Base-by-base conservation (phyloP, 257 asterid genomes). In the Petunia secreta region DNA sequence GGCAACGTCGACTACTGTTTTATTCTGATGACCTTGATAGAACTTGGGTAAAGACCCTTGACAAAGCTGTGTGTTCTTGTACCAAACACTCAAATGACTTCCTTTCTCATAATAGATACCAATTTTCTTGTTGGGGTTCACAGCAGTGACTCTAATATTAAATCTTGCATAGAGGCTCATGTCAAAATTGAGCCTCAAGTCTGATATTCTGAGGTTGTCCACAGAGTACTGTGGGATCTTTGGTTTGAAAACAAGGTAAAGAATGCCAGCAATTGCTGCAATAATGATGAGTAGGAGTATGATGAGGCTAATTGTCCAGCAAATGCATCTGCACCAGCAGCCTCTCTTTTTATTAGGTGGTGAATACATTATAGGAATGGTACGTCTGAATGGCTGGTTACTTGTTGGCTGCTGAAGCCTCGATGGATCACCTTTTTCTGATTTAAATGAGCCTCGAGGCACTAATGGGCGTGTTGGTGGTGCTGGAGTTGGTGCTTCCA, bases 81-180 rank as follows among this genome's bases (percentile, higher is more conserved):
- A 92, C 98, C 98, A 94, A 5, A 91, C 95, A 37, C 91, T 93
- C 86, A 95, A 64, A 68, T 76, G 91, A 82, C 98, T 93, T 60
- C 98, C 98, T 80, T 83, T 87, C 86, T 93, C 94, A 13, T 93
- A 95, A 88, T 93, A 90, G n/a, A 95, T 92, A 4, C 98, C 98
- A 38, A 95, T 93, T 86, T 90, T 93, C 68, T 91, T 86, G 83
- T 95, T 95, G 1, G 97, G 98, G 83, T 93, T 95, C 2, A 80
- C 86, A 1, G 98, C 89, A 4, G 91, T 93, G 90, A 95, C 87
- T 89, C 88, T 87, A 62, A 91, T 92, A 75, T 90, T 85, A 88
- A 95, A 93, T 80, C 82, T 89, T 1, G 94, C 92, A 13, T 91
- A 89, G 44, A 93, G 98, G 86, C 91, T 91, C 84, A 90, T 41